Percentiles rank a stretch among this genome's conserved stretches.
Conservation (phyloP, 2,329 filamentous ascomycete genomes). For the Byssoonygena ceratinophila region DNA sequence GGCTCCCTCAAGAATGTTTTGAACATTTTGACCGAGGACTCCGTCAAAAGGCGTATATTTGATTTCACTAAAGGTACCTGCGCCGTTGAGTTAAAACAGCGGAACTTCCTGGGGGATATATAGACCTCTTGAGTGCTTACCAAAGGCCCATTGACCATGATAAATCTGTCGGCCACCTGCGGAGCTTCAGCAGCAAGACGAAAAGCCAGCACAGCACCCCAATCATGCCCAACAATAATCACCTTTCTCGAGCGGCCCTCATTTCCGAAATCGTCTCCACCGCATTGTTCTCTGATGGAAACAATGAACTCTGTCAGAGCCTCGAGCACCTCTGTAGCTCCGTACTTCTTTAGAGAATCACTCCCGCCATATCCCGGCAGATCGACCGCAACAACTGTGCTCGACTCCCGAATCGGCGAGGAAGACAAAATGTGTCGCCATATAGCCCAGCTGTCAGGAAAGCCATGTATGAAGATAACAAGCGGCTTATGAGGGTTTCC, state of each 20-base stretch:
- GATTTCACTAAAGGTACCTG: constrained; percentile 35
- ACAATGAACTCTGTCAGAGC: constrained; percentile 45
- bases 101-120: neutral
- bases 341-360: constrained; percentile 42
- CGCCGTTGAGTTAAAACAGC: neutral
- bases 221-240: constrained; percentile 45
- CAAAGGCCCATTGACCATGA: constrained; percentile 44
- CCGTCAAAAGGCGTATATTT: constrained; percentile 34
- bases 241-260: constrained; percentile 33
- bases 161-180: constrained; percentile 46
- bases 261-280: constrained; percentile 24
- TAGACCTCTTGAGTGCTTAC: constrained; percentile 31
- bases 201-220: constrained; percentile 44
- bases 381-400: constrained; percentile 46
- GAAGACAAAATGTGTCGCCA: constrained; percentile 43
- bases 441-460: constrained; percentile 48
- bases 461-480: constrained; percentile 49
- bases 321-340: constrained; percentile 44
- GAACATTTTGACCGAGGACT: constrained; percentile 42
- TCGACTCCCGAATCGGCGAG: constrained; percentile 28
- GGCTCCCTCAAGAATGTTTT: constrained; percentile 39
- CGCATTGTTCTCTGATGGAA: constrained; percentile 40
- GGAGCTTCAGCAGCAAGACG: constrained; percentile 50
- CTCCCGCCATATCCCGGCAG: constrained; percentile 51
- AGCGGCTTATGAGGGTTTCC: constrained; percentile 27